A percentile compares a stretch with the other conserved stretches of the same genome.
These are phyloP conservation scores for Aspergillus sp. DNA, from an alignment of 2,329 filamentous ascomycete genomes.

Conservation along the genomic window DNA sequence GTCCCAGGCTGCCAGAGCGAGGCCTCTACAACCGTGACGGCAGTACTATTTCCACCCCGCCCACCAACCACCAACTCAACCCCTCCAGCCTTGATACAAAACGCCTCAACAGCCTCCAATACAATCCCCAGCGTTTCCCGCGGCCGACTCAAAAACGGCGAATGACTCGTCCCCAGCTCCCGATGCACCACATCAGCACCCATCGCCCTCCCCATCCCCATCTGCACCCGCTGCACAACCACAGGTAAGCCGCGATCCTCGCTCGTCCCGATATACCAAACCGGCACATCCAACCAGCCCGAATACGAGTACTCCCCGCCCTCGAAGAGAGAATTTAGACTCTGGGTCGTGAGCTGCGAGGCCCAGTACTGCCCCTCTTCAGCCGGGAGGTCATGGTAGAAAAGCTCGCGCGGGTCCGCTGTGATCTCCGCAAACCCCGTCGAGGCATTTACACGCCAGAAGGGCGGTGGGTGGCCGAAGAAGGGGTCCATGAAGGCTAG, in stretches of 20 bases:
- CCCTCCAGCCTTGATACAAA: constrained; percentile 9
- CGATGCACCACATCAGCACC: constrained; percentile 38
- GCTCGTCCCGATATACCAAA: constrained; percentile 48
- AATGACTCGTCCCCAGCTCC: constrained; percentile 50
- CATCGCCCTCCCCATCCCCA: constrained; percentile 41
- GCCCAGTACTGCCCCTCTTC: constrained; percentile 48
- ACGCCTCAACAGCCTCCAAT: constrained; percentile 34
- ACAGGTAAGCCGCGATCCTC: constrained; percentile 46
- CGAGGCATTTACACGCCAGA: constrained; percentile 40
- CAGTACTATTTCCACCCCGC: neutral
- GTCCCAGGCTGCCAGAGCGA: neutral
- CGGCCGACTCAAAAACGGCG: constrained; percentile 51
- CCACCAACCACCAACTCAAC: neutral
- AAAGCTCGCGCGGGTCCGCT: constrained; percentile 37
- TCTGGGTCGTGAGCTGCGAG: constrained; percentile 42
- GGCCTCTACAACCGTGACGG: neutral
- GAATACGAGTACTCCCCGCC: constrained; percentile 47
- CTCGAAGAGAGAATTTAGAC: constrained; percentile 46
- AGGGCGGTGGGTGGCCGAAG: constrained; percentile 44
- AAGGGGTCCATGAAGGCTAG: constrained; percentile 44
- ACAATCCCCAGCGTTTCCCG: constrained; percentile 42
- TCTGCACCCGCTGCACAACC: constrained; percentile 38
- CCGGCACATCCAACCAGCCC: constrained; percentile 51
- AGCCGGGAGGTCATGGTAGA: constrained; percentile 52
- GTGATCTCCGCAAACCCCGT: constrained; percentile 46